phyloP scores from a whole-genome alignment of 257 asterid species.

The Phtheirospermum japonicum region DNA sequence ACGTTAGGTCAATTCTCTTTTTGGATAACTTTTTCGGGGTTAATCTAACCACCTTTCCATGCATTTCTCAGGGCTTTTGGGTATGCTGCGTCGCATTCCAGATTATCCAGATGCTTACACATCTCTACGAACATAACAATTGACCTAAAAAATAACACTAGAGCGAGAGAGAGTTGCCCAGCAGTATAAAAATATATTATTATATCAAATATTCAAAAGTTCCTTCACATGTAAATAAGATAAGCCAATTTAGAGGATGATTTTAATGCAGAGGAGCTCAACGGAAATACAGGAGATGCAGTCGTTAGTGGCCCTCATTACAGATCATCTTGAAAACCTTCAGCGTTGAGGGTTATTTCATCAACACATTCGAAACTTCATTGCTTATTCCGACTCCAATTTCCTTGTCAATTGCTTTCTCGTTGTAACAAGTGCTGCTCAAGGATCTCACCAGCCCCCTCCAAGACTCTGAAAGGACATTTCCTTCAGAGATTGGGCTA shows the following conservation, averaged over 20 bases:
- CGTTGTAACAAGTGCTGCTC: neutral
- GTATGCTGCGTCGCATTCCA: neutral
- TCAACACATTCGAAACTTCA: neutral
- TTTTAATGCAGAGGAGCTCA: neutral
- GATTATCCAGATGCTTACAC: neutral
- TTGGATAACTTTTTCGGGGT: neutral
- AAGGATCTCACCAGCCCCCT: neutral
- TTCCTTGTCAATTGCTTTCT: neutral
- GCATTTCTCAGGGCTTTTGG: neutral
- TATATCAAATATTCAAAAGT: too few species aligned
- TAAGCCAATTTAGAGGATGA: too few species aligned
- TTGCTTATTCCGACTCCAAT: neutral
- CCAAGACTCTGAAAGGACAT: constrained; percentile 37
- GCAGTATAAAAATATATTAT: too few species aligned
- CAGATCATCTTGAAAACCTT: neutral
- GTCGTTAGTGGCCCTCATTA: neutral
- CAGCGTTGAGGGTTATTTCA: neutral
- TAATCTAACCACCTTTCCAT: neutral
- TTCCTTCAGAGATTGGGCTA: constrained; percentile 71
- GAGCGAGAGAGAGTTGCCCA: too few species aligned
- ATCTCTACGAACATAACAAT: too few species aligned
- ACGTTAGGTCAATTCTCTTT: neutral
- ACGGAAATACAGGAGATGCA: too few species aligned
- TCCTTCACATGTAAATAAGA: too few species aligned
- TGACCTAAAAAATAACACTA: too few species aligned